A percentile compares a stretch with the other conserved stretches of the same genome.
These are phyloP conservation scores for Colletotrichum simmondsii DNA, from an alignment of 2,329 filamentous ascomycete species.

Conservation along the genomic window DNA sequence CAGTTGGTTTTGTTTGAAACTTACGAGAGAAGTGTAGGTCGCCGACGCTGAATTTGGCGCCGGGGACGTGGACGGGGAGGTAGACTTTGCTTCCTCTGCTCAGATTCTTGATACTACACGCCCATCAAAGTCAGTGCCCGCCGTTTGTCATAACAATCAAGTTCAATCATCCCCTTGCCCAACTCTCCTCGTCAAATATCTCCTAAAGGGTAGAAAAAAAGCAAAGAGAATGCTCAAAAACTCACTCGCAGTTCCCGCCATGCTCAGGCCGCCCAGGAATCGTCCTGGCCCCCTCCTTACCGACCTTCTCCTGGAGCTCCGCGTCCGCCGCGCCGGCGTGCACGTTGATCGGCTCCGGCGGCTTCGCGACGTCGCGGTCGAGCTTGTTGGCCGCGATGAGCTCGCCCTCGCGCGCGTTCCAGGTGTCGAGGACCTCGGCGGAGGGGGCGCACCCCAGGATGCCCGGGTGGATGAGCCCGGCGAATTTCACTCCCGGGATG, in stretches of 20 bases:
- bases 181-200: background rate
- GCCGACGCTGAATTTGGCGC: constrained; percentile 90
- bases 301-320: constrained; percentile 73
- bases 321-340: constrained; percentile 76
- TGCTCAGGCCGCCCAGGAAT: constrained; percentile 88
- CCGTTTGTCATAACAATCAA: too few relatives aligned
- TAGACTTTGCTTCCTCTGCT: constrained; percentile 84
- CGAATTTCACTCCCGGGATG: constrained; percentile 87
- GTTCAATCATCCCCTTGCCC: too few relatives aligned
- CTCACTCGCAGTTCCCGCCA: constrained; percentile 84
- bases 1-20: constrained; percentile 34
- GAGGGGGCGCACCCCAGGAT: constrained; percentile 92
- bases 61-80: constrained; percentile 85
- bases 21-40: constrained; percentile 83
- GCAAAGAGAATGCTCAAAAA: background rate
- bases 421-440: constrained; percentile 78
- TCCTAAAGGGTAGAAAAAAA: too few relatives aligned
- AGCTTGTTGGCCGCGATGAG: constrained; percentile 77
- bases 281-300: constrained; percentile 82
- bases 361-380: constrained; percentile 78
- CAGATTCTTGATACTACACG: constrained; percentile 78
- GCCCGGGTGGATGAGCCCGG: constrained; percentile 90
- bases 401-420: constrained; percentile 86
- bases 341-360: constrained; percentile 76
- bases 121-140: constrained; percentile 20